Evolutionary conservation across 208 protist species (phyloP), one percentile per base, ranked within the genome.

Genomic region (Acanthamoeba culbertsoni): DNA sequence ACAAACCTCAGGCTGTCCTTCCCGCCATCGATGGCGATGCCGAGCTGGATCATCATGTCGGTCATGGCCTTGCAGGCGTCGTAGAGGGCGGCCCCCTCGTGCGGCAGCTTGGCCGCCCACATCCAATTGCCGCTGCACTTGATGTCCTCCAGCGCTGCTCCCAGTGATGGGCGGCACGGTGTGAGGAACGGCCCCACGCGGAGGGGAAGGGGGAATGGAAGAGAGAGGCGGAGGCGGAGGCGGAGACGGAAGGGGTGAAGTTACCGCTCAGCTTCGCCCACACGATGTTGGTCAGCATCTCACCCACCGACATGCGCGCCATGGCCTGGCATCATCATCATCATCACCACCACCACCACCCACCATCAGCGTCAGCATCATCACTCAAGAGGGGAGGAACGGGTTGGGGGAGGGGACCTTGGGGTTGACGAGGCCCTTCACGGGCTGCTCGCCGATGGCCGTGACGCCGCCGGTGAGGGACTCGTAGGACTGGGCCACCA

Each of bases 91-190:
- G 96, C 94, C 40, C 96, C 97, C 59, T 97, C 97, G 53, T 95
- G 94, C 0, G 95, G 93, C 35, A 97, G 93, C 94, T 97, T 97
- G n/a, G 97, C 96, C 14, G 97, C 96, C 97, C 97, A 97, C 97
- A 97, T 97, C 97, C 97, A 97, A 93, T 97, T 97, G 55, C 96
- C 96, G 28, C 93, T 95, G 40, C 86, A 91, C 94, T 97, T 97
- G 82, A 97, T 91, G 89, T 97, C 95, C n/a, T 53, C 46, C 1
- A 97, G 62, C 18, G 37, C 51, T n/a, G 65, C 23, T 20, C 6
- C 18, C 37, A 46, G 26, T 86, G 16, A 55, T 26, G 40, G 1
- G 48, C 59, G 31, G 59, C 14, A 68, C 28, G n/a, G n/a, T n/a
- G n/a, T n/a, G n/a, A n/a, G n/a, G n/a, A n/a, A n/a, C n/a, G n/a